Evolutionary conservation across 768 basidiomycete species (phyloP).

Genomic region (Kwoniella mangroviensis): DNA sequence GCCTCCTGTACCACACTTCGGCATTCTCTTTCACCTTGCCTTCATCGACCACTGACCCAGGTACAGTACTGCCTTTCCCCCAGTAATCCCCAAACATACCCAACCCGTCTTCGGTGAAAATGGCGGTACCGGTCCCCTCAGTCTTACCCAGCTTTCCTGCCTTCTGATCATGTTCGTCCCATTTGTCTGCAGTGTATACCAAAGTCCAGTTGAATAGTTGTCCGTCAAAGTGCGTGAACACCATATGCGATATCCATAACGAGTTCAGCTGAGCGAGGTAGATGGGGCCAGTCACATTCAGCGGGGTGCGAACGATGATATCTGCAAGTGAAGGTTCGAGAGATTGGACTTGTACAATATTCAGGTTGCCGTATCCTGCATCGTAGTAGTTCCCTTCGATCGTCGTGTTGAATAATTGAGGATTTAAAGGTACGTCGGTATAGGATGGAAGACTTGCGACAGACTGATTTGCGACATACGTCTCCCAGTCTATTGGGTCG

Average conservation of each 20-base stretch:
- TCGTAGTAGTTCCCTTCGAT: conserved; percentile 18
- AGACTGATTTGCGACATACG: background rate
- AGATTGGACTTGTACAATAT: conserved; percentile 17
- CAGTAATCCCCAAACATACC: conserved; percentile 37
- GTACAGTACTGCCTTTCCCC: conserved; percentile 19
- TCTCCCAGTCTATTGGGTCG: conserved; percentile 32
- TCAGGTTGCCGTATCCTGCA: conserved; percentile 21
- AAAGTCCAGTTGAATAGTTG: conserved; percentile 38
- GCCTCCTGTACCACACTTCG: conserved; percentile 24
- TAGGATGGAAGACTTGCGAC: background rate
- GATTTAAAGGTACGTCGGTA: conserved; percentile 2
- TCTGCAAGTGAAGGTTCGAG: background rate
- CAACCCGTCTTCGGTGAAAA: conserved; percentile 25
- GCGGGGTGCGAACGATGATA: background rate
- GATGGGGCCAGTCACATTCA: conserved; percentile 23
- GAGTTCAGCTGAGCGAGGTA: conserved; percentile 24
- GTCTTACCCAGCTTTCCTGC: conserved; percentile 7
- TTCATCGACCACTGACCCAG: background rate
- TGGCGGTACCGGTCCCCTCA: conserved; percentile 22
- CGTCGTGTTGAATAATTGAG: background rate
- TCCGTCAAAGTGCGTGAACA: conserved; percentile 39
- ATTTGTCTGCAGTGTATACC: conserved; percentile 10
- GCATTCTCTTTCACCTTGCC: background rate
- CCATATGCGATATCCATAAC: conserved; percentile 21
- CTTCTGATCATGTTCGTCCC: conserved; percentile 6